Evolutionary conservation across 257 asterid species (phyloP), one percentile per base, ranked within the genome.

Genomic region (Misopates orontium): DNA sequence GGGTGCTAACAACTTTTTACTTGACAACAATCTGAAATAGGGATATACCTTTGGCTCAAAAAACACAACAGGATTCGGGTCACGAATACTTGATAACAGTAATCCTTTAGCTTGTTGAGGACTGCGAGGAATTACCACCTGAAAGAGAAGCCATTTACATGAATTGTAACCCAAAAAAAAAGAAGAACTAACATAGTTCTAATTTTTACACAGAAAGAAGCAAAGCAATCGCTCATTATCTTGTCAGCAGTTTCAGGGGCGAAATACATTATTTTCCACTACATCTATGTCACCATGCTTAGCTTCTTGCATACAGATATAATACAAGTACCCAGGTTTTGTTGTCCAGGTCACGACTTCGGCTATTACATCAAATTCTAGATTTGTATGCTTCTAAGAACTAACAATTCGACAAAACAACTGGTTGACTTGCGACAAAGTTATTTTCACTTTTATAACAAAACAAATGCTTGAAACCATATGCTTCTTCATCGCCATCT

Each of bases 121-220:
- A 76, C 96, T 84, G 66, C 99, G 92, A 13, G 99, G 97, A 67
- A 90, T 88, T 60, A 94, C 99, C 80, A 94, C 99, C 99, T 93
- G 55, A 66, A 61, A 56, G 64, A 42, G 60, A 44, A 21, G 55
- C 25, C 21, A 66, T 57, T 53, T 40, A 49, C 36, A 22, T 42
- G 23, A 40, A 53, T 56, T n/a, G n/a, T n/a, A n/a, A n/a, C n/a
- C n/a, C n/a, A n/a, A n/a, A n/a, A n/a, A n/a, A n/a, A n/a, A 50
- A 69, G 47, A 68, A 57, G 42, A 66, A 57, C 16, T 56, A 61
- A 25, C 56, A 21, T 22, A 5, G 36, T 60, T 42, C 20, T 8
- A 9, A 41, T 47, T 53, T 28, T 54, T 42, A 51, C 56, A 44
- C 17, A 15, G 47, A 39, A 72, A 48, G 50, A 55, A 71, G 23